A percentile compares a stretch with the other conserved stretches of the same genome.
Conservation (phyloP, 2,329 filamentous ascomycete genomes). For the Herpotrichia juniperi region DNA sequence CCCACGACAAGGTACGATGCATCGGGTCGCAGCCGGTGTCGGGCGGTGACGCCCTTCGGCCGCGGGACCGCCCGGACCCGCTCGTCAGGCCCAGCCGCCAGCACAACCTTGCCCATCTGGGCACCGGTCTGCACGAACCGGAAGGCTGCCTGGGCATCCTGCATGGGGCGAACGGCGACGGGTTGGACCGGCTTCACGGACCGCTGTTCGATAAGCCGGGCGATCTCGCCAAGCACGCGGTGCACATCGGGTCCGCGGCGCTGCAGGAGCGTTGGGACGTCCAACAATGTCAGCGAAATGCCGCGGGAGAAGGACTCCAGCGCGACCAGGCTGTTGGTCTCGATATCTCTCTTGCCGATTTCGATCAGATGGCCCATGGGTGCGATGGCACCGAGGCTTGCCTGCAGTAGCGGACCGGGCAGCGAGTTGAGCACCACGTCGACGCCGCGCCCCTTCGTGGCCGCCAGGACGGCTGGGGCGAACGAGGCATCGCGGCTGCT, state of each 20-base stretch:
- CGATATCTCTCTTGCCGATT: conserved; percentile 4
- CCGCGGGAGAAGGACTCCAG: conserved; percentile 12
- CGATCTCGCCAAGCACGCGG: background rate
- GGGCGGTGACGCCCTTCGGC: background rate
- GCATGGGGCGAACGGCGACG: background rate
- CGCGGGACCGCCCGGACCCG: background rate
- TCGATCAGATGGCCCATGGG: background rate
- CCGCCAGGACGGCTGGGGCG: background rate
- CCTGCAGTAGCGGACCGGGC: background rate
- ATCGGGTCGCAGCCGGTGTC: conserved; percentile 11
- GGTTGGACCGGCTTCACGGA: background rate
- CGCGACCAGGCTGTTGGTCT: conserved; percentile 6
- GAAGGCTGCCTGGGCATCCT: background rate
- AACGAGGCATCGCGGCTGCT: conserved; percentile 10
- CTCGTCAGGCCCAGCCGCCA: background rate
- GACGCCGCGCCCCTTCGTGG: background rate
- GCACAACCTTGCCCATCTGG: background rate
- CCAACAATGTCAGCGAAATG: background rate
- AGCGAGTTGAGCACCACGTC: conserved; percentile 4
- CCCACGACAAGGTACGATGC: conserved; percentile 28
- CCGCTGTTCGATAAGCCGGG: background rate
- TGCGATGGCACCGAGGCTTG: background rate
- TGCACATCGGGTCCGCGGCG: background rate
- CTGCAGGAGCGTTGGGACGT: background rate
- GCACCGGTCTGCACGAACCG: background rate